Base-by-base conservation (phyloP, 1,284 basidiomycete species). In the Paramarasmius palmivorus region DNA sequence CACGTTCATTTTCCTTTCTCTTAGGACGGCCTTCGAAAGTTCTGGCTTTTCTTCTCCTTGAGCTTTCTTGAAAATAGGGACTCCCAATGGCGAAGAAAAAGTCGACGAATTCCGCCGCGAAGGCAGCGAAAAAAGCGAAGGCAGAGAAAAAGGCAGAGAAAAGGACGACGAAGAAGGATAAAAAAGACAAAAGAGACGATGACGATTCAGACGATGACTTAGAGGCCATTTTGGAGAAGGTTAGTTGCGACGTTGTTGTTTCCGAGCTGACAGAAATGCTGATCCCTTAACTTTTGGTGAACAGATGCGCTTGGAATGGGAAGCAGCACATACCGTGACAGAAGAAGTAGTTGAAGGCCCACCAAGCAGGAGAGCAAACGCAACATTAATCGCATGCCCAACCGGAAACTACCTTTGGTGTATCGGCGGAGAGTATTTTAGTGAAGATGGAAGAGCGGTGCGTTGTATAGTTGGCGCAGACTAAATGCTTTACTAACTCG, bases 401-500 rank as follows among this genome's bases (percentile, higher is more conserved):
- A 84, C 76, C 56, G 89, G 88, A 40, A 88, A 86, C 59, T 80
- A 92, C 66, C 72, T 93, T 0, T 93, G 90, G 88, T 88, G 81
- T 58, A 86, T 93, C 37, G 88, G 88, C 0, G 88, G 92, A 4
- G 92, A 94, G 66, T 93, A 85, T 67, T 95, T 92, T 65, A 84
- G 82, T 54, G 90, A 93, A 47, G 92, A 94, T 55, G 83, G 82
- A 9, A 88, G 84, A 63, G 90, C 90, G 8, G 87, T 90, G 57
- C 41, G 83, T 76, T n/a, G 14, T 26, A 3, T 5, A 39, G 57
- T 54, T 37, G 2, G 4, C 23, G 32, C 15, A 9, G 50, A 37
- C 47, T 20, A n/a, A 2, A 12, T 0, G 32, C 17, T 19, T 20
- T 10, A 39, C 9, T 10, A 2, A 23, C 37, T 4, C 9, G 12